These are phyloP conservation scores for Alternaria brassicae DNA, from an alignment of 2,329 filamentous ascomycete genomes.

Conservation along the genomic window DNA sequence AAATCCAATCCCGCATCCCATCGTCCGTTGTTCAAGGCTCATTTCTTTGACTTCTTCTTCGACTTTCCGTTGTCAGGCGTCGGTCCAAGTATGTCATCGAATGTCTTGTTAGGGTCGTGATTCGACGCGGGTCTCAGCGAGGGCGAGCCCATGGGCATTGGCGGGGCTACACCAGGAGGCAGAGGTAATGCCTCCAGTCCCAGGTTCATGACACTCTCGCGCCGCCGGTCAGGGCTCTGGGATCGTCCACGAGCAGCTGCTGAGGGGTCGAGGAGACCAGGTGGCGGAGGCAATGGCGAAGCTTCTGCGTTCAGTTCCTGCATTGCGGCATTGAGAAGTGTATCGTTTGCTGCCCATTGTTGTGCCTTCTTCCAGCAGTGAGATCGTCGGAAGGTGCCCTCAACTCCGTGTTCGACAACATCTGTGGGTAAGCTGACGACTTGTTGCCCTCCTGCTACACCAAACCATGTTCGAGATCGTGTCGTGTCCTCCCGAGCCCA, in stretches of 20 bases:
- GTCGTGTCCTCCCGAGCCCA: conserved; percentile 71
- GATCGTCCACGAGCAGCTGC: conserved; percentile 31
- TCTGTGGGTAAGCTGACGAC: conserved; percentile 69
- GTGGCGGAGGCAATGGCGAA: conserved; percentile 43
- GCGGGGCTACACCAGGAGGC: conserved; percentile 53
- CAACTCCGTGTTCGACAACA: conserved; percentile 70
- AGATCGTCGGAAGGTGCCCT: conserved; percentile 71
- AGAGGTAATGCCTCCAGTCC: conserved; percentile 58
- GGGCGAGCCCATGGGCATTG: conserved; percentile 33
- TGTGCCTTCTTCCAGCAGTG: conserved; percentile 73
- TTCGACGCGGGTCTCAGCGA: conserved; percentile 37
- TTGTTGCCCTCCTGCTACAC: conserved; percentile 70
- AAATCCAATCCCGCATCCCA: background rate
- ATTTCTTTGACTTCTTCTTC: conserved; percentile 40
- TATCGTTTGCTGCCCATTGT: conserved; percentile 61
- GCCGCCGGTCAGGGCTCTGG: conserved; percentile 44
- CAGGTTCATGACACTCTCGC: conserved; percentile 55
- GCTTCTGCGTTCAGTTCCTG: conserved; percentile 42
- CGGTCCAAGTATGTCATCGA: conserved; percentile 57
- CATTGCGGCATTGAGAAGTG: conserved; percentile 44
- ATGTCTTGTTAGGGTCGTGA: conserved; percentile 55
- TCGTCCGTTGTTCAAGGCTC: conserved; percentile 6
- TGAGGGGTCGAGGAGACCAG: conserved; percentile 36
- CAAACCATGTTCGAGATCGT: conserved; percentile 73
- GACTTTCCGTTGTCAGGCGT: conserved; percentile 33